A percentile compares a stretch with the other conserved stretches of the same genome.
Evolutionary conservation across 2,329 filamentous ascomycete species (phyloP).

Genomic region (Neofusicoccum parvum): DNA sequence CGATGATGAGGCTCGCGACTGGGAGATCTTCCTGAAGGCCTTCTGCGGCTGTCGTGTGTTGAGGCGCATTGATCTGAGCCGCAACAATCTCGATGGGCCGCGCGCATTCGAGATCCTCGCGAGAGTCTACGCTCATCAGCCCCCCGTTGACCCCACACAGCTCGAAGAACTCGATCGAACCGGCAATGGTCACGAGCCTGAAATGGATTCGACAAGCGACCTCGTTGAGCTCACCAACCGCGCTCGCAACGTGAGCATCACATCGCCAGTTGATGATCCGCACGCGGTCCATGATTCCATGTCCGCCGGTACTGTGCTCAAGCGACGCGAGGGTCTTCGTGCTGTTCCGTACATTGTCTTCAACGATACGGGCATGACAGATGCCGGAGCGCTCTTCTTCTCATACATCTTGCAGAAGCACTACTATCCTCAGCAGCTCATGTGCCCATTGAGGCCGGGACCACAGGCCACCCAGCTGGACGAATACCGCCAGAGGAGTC

Average conservation of each 20-base stretch:
- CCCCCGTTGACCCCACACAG: slow-evolving; percentile 33
- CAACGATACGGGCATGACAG: slow-evolving; percentile 36
- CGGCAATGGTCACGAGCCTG: neutral
- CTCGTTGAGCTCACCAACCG: slow-evolving; percentile 9
- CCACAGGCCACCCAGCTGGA: slow-evolving; percentile 32
- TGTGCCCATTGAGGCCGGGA: slow-evolving; percentile 34
- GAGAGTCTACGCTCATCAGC: slow-evolving; percentile 43
- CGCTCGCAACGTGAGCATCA: slow-evolving; percentile 6
- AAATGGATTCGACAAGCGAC: neutral
- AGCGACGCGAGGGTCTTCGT: slow-evolving; percentile 39
- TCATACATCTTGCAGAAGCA: slow-evolving; percentile 44
- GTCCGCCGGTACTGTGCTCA: slow-evolving; percentile 20
- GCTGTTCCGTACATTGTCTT: slow-evolving; percentile 45
- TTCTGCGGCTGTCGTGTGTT: slow-evolving; percentile 48
- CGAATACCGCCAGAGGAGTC: slow-evolving; percentile 31
- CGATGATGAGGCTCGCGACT: slow-evolving; percentile 41
- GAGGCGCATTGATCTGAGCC: slow-evolving; percentile 48
- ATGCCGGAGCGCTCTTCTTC: slow-evolving; percentile 43
- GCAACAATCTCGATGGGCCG: slow-evolving; percentile 45
- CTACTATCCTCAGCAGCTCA: slow-evolving; percentile 40
- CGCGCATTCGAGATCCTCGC: slow-evolving; percentile 50
- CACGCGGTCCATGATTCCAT: neutral
- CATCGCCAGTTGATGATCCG: neutral
- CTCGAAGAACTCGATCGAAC: slow-evolving; percentile 10
- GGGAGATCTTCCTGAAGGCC: slow-evolving; percentile 47